Evolutionary conservation across 2,329 filamentous ascomycete species (phyloP), one percentile per base, ranked within the genome.

Genomic region (Sclerotinia nivalis): DNA sequence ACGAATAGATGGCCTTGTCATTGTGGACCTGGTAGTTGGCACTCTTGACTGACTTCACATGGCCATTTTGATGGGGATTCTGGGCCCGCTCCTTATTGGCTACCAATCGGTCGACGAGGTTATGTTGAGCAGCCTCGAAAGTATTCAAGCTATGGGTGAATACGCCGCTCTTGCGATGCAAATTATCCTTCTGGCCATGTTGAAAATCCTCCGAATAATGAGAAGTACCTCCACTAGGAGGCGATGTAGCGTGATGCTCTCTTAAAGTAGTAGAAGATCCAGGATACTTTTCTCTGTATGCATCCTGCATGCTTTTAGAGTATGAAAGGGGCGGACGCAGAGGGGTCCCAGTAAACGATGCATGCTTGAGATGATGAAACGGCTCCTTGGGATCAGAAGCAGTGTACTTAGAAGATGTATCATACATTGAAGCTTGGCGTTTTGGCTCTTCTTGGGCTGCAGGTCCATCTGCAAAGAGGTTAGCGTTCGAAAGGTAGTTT

Each of bases 381-480:
- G 37, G 67, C 58, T 65, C 67, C 59, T 28, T 56, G 34, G 40
- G 28, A 45, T 69, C 31, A 56, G 60, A 54, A 69, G 50, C 25
- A 34, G 40, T 43, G 54, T 65, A 69, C 50, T n/a, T 69, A 65
- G 59, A 55, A 65, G 64, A 68, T 62, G 65, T 72, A 60, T 69
- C 76, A 74, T 77, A 78, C 76, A 77, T 78, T 74, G 75, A 75
- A 52, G 70, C 58, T 67, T 74, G 71, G 64, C 66, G 59, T 73
- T 74, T 43, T 56, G 56, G n/a, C 65, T 70, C 60, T 49, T 66
- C 59, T 54, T 25, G 68, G n/a, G 65, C 71, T 69, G 55, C 72
- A 69, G 71, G 72, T 69, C 72, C 73, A 75, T 73, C 74, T 75
- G 71, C 37, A 72, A 68, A 66, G 65, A 72, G 69, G 70, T 65